Evolutionary conservation across 2,329 filamentous ascomycete species (phyloP).

Genomic region (Verticillium longisporum): DNA sequence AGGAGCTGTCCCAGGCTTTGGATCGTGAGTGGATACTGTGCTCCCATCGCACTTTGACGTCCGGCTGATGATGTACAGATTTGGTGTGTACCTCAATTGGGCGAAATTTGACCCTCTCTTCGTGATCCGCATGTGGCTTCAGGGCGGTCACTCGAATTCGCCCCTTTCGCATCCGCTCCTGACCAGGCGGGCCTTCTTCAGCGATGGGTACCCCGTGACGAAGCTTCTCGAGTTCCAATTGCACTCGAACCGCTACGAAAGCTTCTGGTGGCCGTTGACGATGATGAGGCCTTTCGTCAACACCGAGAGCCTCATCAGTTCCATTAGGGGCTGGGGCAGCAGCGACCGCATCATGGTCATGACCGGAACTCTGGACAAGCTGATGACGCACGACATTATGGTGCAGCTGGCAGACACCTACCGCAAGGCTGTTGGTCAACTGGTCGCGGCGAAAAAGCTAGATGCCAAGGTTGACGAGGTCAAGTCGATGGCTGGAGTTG

Average conservation of each 20-base stretch:
- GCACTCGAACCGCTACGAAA: conserved; percentile 41
- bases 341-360: conserved; percentile 29
- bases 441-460: conserved; percentile 22
- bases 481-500: conserved; percentile 12
- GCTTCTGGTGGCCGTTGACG: conserved; percentile 42
- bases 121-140: conserved; percentile 34
- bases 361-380: conserved; percentile 29
- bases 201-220: conserved; percentile 28
- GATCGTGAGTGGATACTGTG: conserved; percentile 29
- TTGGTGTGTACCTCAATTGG: conserved; percentile 39
- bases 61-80: conserved; percentile 12
- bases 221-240: conserved; percentile 34
- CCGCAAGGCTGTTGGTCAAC: conserved; percentile 19
- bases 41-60: conserved; percentile 6
- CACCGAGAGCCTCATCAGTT: conserved; percentile 29
- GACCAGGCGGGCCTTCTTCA: conserved; percentile 44
- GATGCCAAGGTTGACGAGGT: conserved; percentile 14
- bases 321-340: conserved; percentile 20
- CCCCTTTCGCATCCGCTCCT: conserved; percentile 43
- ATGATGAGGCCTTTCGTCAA: conserved; percentile 38
- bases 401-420: conserved; percentile 30
- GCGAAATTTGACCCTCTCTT: conserved; percentile 40
- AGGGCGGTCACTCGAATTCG: conserved; percentile 42
- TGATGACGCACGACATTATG: conserved; percentile 31
- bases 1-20: conserved; percentile 40